phyloP scores from a whole-genome alignment of 2,329 filamentous ascomycete genomes.

The Alternaria arborescens region DNA sequence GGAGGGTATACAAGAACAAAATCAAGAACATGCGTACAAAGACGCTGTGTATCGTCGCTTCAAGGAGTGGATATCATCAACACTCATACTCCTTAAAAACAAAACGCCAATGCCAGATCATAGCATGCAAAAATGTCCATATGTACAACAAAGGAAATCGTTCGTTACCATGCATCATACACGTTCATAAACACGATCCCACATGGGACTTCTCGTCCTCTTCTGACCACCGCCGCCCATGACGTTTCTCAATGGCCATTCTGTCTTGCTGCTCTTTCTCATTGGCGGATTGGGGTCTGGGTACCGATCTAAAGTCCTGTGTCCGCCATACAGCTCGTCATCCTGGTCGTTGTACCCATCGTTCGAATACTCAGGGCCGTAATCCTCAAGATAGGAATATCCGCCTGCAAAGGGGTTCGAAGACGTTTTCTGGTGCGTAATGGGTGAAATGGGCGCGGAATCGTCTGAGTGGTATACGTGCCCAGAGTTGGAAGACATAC shows the following conservation, averaged over 20 bases:
- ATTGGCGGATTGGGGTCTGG: slow-evolving; percentile 23
- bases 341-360: slow-evolving; percentile 25
- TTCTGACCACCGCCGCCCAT: slow-evolving; percentile 21
- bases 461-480: slow-evolving; percentile 14
- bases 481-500: slow-evolving; percentile 14
- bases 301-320: slow-evolving; percentile 40
- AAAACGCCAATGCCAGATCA: slow-evolving; percentile 2
- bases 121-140: slow-evolving; percentile 8
- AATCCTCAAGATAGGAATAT: slow-evolving; percentile 43
- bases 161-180: slow-evolving; percentile 13
- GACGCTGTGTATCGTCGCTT: slow-evolving; percentile 7
- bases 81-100: not conserved
- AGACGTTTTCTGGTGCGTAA: slow-evolving; percentile 13
- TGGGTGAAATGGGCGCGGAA: slow-evolving; percentile 27
- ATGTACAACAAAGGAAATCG: slow-evolving; percentile 30
- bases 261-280: slow-evolving; percentile 31
- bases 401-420: slow-evolving; percentile 40
- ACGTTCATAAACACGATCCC: slow-evolving; percentile 45
- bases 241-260: slow-evolving; percentile 45
- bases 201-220: slow-evolving; percentile 40
- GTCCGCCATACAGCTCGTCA: slow-evolving; percentile 43
- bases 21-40: not conserved
- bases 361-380: slow-evolving; percentile 40
- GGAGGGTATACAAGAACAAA: slow-evolving; percentile 8
- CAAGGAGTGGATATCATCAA: slow-evolving; percentile 15